A percentile compares a stretch with the other conserved stretches of the same genome.
Evolutionary conservation across 1,139 yeast genomes (phyloP).

Genomic region (Blastobotrys serpentis): DNA sequence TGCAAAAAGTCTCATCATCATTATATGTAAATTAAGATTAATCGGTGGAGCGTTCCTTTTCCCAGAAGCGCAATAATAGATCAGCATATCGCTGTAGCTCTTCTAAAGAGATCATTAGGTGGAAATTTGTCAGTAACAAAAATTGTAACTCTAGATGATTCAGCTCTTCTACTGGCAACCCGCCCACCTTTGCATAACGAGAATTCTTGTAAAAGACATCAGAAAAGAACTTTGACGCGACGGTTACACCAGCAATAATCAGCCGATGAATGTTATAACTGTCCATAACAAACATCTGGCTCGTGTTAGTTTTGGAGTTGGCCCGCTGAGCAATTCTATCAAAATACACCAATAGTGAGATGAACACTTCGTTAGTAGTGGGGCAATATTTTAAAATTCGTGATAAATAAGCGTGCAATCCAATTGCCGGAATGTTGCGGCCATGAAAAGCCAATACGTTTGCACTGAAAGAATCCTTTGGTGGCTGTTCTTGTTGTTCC

Average conservation of each 20-base stretch:
- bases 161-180: constrained; percentile 88
- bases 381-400: constrained; percentile 96
- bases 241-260: constrained; percentile 95
- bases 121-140: constrained; percentile 77
- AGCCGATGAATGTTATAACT: constrained; percentile 92
- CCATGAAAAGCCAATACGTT: constrained; percentile 93
- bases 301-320: constrained; percentile 44
- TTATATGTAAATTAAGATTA: neutral
- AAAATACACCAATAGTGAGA: constrained; percentile 85
- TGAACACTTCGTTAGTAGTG: constrained; percentile 92
- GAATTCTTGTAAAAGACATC: constrained; percentile 95
- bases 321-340: constrained; percentile 92
- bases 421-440: constrained; percentile 90
- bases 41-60: constrained; percentile 26
- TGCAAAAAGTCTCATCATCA: constrained; percentile 3
- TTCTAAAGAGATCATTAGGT: constrained; percentile 81
- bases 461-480: constrained; percentile 48
- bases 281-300: constrained; percentile 87
- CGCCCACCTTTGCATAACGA: constrained; percentile 96
- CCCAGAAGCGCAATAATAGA: constrained; percentile 79
- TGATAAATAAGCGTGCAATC: constrained; percentile 81
- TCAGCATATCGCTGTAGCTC: constrained; percentile 92
- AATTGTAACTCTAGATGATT: constrained; percentile 92
- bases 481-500: constrained; percentile 66
- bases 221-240: constrained; percentile 90